Base-by-base conservation (phyloP, 345 rosid species). In the Pistacia atlantica region DNA sequence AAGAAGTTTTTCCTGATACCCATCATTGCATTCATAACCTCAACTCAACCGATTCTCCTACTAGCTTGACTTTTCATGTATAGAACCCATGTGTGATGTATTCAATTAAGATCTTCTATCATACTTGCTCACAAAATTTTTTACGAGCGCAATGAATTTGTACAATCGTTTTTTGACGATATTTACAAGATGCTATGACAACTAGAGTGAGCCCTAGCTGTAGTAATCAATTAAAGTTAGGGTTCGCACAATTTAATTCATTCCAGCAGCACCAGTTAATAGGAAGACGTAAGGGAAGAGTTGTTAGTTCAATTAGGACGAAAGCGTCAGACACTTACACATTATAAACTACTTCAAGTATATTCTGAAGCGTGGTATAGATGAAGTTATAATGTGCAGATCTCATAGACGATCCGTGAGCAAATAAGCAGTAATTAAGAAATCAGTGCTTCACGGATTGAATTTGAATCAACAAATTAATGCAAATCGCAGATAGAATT, bases 1-100 rank as follows among this genome's bases (percentile, higher is more conserved):
- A 8, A 65, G 37, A 37, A 18, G 68, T 17, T 52, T 52, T 16
- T 52, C 56, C 2, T 52, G 56, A 37, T 8, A 20, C 20, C 16
- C 54, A 65, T 42, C 31, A 10, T 33, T 14, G 7, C 18, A 28
- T 51, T 22, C 45, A 51, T 33, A 51, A 52, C 60, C 60, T 10
- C 72, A 51, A 11, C 56, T 52, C 58, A 51, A 28, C 60, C 60
- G 31, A 69, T 69, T 57, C 54, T 51, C 45, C 31, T 10, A 35
- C 11, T 28, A 69, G 12, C 60, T 69, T 69, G 72, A 69, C 72
- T 69, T 69, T 69, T 69, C 31, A 51, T 31, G 4, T 52, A 51
- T 8, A 38, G 18, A 68, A 68, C 72, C 72, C 59, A 51, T 68
- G 59, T 51, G 9, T 28, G 37, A 28, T 8, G 42, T 28, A 51